Evolutionary conservation across 805 yeast species (phyloP).

Genomic region (Ogataea pilisensis): DNA sequence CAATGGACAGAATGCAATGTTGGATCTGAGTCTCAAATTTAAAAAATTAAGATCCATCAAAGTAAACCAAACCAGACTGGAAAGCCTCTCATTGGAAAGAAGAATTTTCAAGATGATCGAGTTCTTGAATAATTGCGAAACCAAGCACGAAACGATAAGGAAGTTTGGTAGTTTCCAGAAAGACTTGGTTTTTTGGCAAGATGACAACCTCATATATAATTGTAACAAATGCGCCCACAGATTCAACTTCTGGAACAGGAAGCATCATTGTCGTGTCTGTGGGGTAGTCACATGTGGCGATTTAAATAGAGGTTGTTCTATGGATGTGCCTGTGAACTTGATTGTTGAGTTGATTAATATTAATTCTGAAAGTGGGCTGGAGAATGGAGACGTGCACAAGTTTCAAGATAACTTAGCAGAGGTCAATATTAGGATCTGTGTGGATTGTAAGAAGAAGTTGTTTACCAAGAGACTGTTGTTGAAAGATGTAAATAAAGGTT

Average conservation of each 20-base stretch:
- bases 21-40: slow-evolving; percentile 46
- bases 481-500: slow-evolving; percentile 33
- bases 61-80: slow-evolving; percentile 47
- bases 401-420: slow-evolving; percentile 16
- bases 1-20: neutral
- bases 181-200: slow-evolving; percentile 62
- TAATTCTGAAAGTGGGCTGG: slow-evolving; percentile 4
- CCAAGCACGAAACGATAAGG: slow-evolving; percentile 6
- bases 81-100: slow-evolving; percentile 55
- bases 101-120: slow-evolving; percentile 45
- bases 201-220: slow-evolving; percentile 38
- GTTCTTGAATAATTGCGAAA: slow-evolving; percentile 9
- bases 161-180: slow-evolving; percentile 37
- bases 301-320: slow-evolving; percentile 59
- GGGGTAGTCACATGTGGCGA: slow-evolving; percentile 81
- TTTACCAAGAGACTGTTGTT: slow-evolving; percentile 51
- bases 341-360: slow-evolving; percentile 36
- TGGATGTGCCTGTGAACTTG: slow-evolving; percentile 53
- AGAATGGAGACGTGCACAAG: neutral
- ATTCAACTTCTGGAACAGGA: slow-evolving; percentile 58
- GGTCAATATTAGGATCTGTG: slow-evolving; percentile 56
- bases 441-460: slow-evolving; percentile 59
- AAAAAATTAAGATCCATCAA: slow-evolving; percentile 35
- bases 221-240: slow-evolving; percentile 62
- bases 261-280: slow-evolving; percentile 91